These are phyloP conservation scores for Fusarium guadeloupense DNA, from an alignment of 2,329 filamentous ascomycete genomes.

Conservation along the genomic window DNA sequence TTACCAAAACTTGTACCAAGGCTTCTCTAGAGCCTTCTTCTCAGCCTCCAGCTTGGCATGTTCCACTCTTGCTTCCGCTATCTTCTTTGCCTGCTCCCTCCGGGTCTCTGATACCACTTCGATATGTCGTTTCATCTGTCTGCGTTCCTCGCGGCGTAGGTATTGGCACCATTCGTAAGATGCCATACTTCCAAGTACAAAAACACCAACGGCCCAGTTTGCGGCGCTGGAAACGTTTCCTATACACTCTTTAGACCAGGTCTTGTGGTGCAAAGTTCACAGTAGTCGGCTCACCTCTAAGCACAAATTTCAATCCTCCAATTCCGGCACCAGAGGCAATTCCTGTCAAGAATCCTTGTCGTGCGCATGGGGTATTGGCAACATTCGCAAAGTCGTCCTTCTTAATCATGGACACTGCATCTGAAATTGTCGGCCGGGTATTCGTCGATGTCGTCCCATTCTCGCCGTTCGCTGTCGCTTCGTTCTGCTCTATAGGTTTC, in stretches of 20 bases:
- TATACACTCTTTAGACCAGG: slow-evolving; percentile 31
- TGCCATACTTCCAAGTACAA: slow-evolving; percentile 72
- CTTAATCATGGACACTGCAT: slow-evolving; percentile 74
- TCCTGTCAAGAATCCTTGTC: slow-evolving; percentile 83
- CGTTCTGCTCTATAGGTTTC: slow-evolving; percentile 45
- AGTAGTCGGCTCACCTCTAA: slow-evolving; percentile 70
- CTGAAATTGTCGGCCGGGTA: slow-evolving; percentile 55
- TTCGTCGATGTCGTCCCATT: slow-evolving; percentile 35
- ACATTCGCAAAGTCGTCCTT: slow-evolving; percentile 75
- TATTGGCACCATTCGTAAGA: slow-evolving; percentile 89
- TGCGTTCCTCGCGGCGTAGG: slow-evolving; percentile 75
- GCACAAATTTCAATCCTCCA: slow-evolving; percentile 77
- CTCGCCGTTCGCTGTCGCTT: slow-evolving; percentile 30
- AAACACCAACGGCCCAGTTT: slow-evolving; percentile 87
- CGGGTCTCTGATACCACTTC: slow-evolving; percentile 68
- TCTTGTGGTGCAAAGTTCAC: not conserved
- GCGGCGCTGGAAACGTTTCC: slow-evolving; percentile 62
- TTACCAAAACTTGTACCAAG: slow-evolving; percentile 69
- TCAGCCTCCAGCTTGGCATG: slow-evolving; percentile 46
- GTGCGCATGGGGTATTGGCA: slow-evolving; percentile 83
- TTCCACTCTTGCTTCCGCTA: slow-evolving; percentile 54
- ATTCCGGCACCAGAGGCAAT: slow-evolving; percentile 81
- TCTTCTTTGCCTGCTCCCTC: slow-evolving; percentile 56
- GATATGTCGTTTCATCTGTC: slow-evolving; percentile 85
- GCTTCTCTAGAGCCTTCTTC: slow-evolving; percentile 49